phyloP scores from a whole-genome alignment of 495 filamentous ascomycete genomes.

The Glutinoglossum americanum region DNA sequence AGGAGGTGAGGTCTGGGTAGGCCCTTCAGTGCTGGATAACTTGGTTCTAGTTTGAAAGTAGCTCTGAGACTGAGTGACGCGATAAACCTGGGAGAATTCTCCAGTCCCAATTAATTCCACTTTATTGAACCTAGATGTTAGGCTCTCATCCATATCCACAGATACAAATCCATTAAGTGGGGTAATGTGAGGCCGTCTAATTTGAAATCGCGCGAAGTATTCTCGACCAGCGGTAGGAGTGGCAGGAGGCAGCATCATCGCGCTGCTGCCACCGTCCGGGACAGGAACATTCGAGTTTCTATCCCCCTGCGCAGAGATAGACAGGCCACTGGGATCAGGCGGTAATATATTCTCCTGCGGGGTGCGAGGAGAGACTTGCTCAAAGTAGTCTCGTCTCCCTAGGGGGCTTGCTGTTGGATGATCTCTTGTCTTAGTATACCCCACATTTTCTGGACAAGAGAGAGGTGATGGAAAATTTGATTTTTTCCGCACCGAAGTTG shows the following conservation, averaged over 20 bases:
- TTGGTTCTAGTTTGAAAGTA: conserved; percentile 6
- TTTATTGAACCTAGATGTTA: conserved; percentile 52
- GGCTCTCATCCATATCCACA: conserved; percentile 44
- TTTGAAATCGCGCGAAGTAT: conserved; percentile 26
- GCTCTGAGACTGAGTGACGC: conserved; percentile 31
- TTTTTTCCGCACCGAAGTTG: conserved; percentile 7
- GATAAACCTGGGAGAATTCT: conserved; percentile 83
- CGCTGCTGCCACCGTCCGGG: conserved; percentile 22
- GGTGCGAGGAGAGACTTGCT: conserved; percentile 49
- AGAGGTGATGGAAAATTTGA: conserved; percentile 1
- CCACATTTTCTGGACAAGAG: conserved; percentile 10
- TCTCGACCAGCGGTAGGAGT: conserved; percentile 60
- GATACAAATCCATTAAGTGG: conserved; percentile 31
- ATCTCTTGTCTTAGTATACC: conserved; percentile 24
- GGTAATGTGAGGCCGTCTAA: conserved; percentile 26
- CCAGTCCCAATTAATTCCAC: conserved; percentile 63
- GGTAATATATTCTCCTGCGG: conserved; percentile 53
- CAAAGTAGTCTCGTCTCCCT: conserved; percentile 22
- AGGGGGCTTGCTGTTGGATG: conserved; percentile 29
- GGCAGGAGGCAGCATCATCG: conserved; percentile 38
- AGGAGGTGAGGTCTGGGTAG: conserved; percentile 15
- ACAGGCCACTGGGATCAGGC: conserved; percentile 62
- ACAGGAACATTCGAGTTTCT: conserved; percentile 19
- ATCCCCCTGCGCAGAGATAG: conserved; percentile 41
- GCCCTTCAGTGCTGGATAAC: conserved; percentile 1